Conservation (phyloP, 2,329 filamentous ascomycete genomes). For the Didymosphaeria variabile region DNA sequence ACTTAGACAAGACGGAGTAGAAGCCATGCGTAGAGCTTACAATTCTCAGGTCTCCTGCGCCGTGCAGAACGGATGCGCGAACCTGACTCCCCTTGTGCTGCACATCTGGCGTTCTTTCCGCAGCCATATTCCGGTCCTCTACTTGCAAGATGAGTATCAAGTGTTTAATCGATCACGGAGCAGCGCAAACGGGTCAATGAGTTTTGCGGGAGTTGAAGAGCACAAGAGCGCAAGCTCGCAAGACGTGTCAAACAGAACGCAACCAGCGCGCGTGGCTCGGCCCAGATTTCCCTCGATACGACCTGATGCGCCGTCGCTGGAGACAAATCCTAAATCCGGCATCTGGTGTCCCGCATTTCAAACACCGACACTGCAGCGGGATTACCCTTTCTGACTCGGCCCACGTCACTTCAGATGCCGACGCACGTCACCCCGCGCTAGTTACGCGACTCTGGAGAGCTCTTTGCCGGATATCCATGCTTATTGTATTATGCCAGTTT, state of each 20-base stretch:
- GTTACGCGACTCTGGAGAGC: background rate
- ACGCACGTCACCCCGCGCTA: constrained; percentile 18
- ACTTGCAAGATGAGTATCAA: background rate
- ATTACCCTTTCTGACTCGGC: constrained; percentile 35
- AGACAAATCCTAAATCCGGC: constrained; percentile 42
- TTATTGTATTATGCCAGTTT: background rate
- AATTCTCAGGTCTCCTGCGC: constrained; percentile 67
- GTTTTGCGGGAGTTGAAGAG: constrained; percentile 1
- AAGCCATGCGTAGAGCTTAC: constrained; percentile 49
- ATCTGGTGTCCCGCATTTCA: constrained; percentile 40
- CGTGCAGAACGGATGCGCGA: constrained; percentile 66
- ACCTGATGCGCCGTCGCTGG: constrained; percentile 29
- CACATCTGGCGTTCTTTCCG: constrained; percentile 29
- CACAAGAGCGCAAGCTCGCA: background rate
- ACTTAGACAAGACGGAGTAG: constrained; percentile 20
- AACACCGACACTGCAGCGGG: constrained; percentile 36
- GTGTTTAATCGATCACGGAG: background rate
- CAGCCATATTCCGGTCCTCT: constrained; percentile 27
- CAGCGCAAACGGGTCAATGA: background rate
- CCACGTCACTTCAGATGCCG: constrained; percentile 21
- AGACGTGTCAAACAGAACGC: constrained; percentile 1
- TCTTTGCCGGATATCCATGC: constrained; percentile 2
- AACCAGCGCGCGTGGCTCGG: constrained; percentile 22
- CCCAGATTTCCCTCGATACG: constrained; percentile 31
- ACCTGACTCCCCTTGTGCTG: constrained; percentile 48